Base-by-base conservation (phyloP, 1,139 yeast species). In the Pichia sp. region DNA sequence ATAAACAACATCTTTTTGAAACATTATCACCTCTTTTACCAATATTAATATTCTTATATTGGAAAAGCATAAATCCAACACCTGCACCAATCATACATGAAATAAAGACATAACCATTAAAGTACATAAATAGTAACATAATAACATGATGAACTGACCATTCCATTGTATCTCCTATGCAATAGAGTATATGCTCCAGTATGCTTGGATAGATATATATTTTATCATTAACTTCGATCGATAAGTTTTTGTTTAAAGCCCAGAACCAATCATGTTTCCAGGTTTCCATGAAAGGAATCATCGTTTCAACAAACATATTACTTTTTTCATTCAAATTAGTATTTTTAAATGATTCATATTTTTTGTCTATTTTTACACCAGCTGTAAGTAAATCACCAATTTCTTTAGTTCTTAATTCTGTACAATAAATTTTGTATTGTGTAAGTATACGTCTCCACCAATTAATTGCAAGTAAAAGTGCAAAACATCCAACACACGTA, bases 101-200 rank as follows among this genome's bases (percentile, higher is more conserved):
- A 53, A 83, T 79, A 53, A 82, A 78, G 42, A 83, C 75, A 64
- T 81, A 83, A 19, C 89, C 88, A 60, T 83, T 83, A 70, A 80
- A 83, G 71, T 82, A 82, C 89, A 83, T 84, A 68, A 82, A 83
- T 56, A 83, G 67, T 68, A 84, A 73, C 87, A 83, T 84, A 60
- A 83, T 76, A 50, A 83, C 68, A 63, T 83, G 83, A 16, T 83
- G 79, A 25, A 79, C 75, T 2, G 84, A 84, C 78, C 84, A 80
- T 63, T 82, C 83, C 27, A 81, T 60, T 1, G 82, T 76, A 65
- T 76, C 83, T 46, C 81, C 65, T 2, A 70, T 46, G 1, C 77
- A 67, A 52, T 83, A 71, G 14, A 80, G 56, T 5, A 77, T 30
- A 59, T 83, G 88, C 58, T 81, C 81, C 11, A 68, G 47, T 4